Conservation (phyloP, 306 rosid species). For the Crataegus laevigata region DNA sequence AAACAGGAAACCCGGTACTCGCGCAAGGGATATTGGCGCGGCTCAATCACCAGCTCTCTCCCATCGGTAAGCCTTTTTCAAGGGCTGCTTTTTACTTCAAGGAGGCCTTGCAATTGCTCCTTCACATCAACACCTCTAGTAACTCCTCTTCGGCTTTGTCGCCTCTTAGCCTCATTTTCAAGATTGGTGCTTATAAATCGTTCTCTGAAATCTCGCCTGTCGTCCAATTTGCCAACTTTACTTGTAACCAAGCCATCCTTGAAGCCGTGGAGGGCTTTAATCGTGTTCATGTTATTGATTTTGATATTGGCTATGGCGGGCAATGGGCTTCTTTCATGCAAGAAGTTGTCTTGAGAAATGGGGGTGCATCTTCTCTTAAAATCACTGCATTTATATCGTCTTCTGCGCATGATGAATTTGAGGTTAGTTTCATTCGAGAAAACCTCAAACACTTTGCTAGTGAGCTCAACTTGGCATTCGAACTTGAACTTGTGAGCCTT, state of each 20-base stretch:
- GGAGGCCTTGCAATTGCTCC: slow-evolving; percentile 72
- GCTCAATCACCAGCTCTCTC: slow-evolving; percentile 99
- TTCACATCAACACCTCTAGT: slow-evolving; percentile 23
- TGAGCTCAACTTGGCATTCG: slow-evolving; percentile 60
- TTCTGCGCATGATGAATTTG: slow-evolving; percentile 49
- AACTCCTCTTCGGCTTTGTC: slow-evolving; percentile 37
- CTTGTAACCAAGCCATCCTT: slow-evolving; percentile 79
- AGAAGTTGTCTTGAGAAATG: slow-evolving; percentile 64
- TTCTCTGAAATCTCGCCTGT: slow-evolving; percentile 88
- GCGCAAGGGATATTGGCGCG: slow-evolving; percentile 99
- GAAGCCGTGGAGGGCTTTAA: slow-evolving; percentile 71
- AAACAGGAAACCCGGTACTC: slow-evolving; percentile 67
- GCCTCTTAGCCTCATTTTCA: slow-evolving; percentile 54
- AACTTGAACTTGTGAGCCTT: slow-evolving; percentile 49
- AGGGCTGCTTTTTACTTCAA: slow-evolving; percentile 90
- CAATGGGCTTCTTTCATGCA: slow-evolving; percentile 96
- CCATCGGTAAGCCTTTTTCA: slow-evolving; percentile 83
- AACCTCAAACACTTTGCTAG: slow-evolving; percentile 64
- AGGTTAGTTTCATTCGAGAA: slow-evolving; percentile 70
- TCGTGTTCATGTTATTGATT: slow-evolving; percentile 61
- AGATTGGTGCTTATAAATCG: slow-evolving; percentile 79
- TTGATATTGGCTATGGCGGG: slow-evolving; percentile 87
- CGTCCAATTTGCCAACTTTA: slow-evolving; percentile 78
- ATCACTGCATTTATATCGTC: slow-evolving; percentile 71
- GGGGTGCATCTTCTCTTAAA: slow-evolving; percentile 49